Base-by-base conservation (phyloP, 2,329 filamentous ascomycete species). In the Metarhizium guizhouense region DNA sequence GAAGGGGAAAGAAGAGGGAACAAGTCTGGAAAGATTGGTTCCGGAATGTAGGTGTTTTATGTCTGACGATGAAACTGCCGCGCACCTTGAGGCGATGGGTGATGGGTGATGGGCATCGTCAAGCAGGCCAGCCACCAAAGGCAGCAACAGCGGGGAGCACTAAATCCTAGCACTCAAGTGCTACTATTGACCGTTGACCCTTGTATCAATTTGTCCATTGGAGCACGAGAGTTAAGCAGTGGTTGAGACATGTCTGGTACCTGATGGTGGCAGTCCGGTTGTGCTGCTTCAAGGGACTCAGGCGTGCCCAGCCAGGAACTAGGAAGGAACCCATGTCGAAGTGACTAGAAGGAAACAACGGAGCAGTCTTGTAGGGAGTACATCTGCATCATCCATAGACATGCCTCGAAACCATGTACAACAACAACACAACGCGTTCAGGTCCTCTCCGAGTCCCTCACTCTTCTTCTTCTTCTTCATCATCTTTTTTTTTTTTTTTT, bases 41-140 rank as follows among this genome's bases (percentile, higher is more conserved):
- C 18, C 45, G 45, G 51, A 38, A 42, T 47, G 45, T n/a, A 53
- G 40, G 40, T 51, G 47, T 52, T 58, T 56, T 56, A 56, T 58
- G 56, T 42, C 30, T 47, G 32, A 50, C 56, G 43, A 54, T 54
- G 47, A 56, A 13, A 54, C 38, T 40, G 47, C 49, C 53, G 49
- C 45, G 45, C 43, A 47, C 20, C 47, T 32, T 25, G 36, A 25
- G 32, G 32, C 5, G 32, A 34, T 11, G 32, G 32, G 32, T 11
- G 7, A 10, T 34, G 32, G 10, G 32, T 11, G 7, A 34, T 11
- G 32, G 32, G 32, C 32, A 34, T 34, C 32, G 32, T 34, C 32
- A 11, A 11, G 32, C 25, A 25, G 25, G 25, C 25, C 25, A 25
- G 25, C 25, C 25, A 25, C 25, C 25, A 25, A 4, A 38, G 34